Percentiles rank a stretch among this genome's conserved stretches.
These are phyloP conservation scores for Pseudonectria buxi DNA, from an alignment of 2,329 filamentous ascomycete genomes.

Conservation along the genomic window DNA sequence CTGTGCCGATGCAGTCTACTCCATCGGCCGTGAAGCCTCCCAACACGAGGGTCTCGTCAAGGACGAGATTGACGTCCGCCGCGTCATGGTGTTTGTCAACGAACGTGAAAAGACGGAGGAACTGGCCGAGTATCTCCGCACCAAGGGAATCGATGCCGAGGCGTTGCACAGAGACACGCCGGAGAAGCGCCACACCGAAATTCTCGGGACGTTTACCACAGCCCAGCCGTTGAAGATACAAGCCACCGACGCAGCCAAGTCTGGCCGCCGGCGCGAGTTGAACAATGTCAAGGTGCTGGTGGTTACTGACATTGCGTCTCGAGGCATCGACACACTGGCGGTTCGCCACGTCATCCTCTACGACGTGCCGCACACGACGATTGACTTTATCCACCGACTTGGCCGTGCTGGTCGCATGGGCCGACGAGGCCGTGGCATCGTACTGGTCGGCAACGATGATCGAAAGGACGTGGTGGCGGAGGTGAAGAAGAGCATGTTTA, in stretches of 20 bases:
- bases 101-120: conserved; percentile 84
- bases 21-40: conserved; percentile 71
- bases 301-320: conserved; percentile 84
- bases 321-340: conserved; percentile 89
- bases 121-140: conserved; percentile 68
- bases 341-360: conserved; percentile 90
- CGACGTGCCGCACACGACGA: conserved; percentile 94
- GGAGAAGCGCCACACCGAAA: conserved; percentile 69
- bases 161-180: conserved; percentile 80
- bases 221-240: conserved; percentile 33
- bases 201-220: conserved; percentile 67
- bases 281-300: conserved; percentile 85
- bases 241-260: conserved; percentile 14
- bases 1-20: conserved; percentile 91
- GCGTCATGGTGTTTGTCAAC: conserved; percentile 93
- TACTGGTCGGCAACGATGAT: conserved; percentile 84
- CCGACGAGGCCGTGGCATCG: conserved; percentile 78
- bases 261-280: conserved; percentile 44
- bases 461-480: conserved; percentile 85
- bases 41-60: conserved; percentile 50
- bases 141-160: conserved; percentile 83
- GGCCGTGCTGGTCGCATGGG: conserved; percentile 92
- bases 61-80: conserved; percentile 61
- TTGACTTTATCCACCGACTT: conserved; percentile 95
- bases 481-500: conserved; percentile 84